These are phyloP conservation scores for Ophiocordyceps unilateralis DNA, from an alignment of 2,329 filamentous ascomycete species.

Conservation along the genomic window DNA sequence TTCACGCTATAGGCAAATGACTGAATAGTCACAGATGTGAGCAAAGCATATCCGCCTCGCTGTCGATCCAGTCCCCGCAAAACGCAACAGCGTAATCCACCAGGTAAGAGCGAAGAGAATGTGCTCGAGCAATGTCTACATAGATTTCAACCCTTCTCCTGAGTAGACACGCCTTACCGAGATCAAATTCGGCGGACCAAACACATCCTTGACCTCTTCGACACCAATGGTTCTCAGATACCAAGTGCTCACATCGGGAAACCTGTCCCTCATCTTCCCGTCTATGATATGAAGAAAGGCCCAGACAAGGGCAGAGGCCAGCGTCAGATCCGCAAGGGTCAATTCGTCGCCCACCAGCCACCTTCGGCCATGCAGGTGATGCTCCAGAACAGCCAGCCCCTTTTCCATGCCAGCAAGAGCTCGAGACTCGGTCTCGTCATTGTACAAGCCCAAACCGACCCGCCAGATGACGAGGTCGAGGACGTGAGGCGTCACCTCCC, in stretches of 20 bases:
- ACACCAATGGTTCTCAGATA: neutral
- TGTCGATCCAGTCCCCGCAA: too few relatives aligned
- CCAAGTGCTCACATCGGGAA: neutral
- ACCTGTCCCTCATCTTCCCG: neutral
- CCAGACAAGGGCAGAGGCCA: neutral
- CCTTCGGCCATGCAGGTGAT: neutral
- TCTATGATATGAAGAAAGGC: neutral
- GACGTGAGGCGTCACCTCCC: neutral
- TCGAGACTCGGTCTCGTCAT: neutral
- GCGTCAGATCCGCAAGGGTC: neutral
- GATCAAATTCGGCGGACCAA: neutral
- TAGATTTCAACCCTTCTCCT: too few relatives aligned
- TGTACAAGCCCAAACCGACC: neutral
- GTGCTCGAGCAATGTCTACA: too few relatives aligned
- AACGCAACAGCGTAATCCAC: too few relatives aligned
- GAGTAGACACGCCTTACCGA: neutral
- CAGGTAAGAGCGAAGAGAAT: too few relatives aligned
- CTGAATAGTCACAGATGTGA: too few relatives aligned
- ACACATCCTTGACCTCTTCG: neutral
- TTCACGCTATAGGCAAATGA: too few relatives aligned
- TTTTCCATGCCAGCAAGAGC: neutral
- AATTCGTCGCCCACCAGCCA: slow-evolving; percentile 2
- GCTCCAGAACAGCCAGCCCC: neutral
- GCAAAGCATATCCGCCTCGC: too few relatives aligned
- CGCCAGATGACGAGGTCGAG: slow-evolving; percentile 1